phyloP scores from a whole-genome alignment of 139 green algal genomes.

The Deuterostichococcus epilithicus region DNA sequence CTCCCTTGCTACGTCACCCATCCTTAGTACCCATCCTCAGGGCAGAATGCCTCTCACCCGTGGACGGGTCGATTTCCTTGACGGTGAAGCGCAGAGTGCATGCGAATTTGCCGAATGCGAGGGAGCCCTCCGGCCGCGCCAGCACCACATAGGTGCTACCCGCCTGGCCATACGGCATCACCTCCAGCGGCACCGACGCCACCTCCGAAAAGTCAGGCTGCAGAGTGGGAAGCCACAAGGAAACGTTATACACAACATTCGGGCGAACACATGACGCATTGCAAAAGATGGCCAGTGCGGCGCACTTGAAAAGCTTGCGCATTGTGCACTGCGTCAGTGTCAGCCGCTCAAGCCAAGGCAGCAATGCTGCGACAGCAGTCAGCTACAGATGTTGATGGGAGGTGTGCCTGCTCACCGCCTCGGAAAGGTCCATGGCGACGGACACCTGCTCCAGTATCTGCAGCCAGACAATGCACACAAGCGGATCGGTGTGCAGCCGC shows the following conservation, averaged over 20 bases:
- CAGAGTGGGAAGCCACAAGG: background rate
- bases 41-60: conserved; percentile 51
- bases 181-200: conserved; percentile 66
- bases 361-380: too few species aligned
- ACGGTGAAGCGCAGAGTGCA: conserved; percentile 89
- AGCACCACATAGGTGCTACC: conserved; percentile 84
- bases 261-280: too few species aligned
- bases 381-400: conserved; percentile 20
- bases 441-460: conserved; percentile 81
- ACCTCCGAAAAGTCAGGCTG: conserved; percentile 80
- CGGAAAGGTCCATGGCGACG: conserved; percentile 86
- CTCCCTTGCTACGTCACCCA: too few species aligned
- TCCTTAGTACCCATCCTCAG: conserved; percentile 9
- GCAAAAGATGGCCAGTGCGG: too few species aligned
- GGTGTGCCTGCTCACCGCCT: conserved; percentile 59
- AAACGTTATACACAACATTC: too few species aligned
- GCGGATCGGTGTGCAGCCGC: background rate
- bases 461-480: conserved; percentile 29
- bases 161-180: conserved; percentile 72
- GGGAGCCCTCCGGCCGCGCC: conserved; percentile 36
- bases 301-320: too few species aligned
- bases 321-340: too few species aligned
- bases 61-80: conserved; percentile 96
- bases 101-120: conserved; percentile 59
- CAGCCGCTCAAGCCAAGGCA: too few species aligned